A percentile compares a stretch with the other conserved stretches of the same genome.
These are phyloP conservation scores for Rhodotorula mucilaginosa DNA, from an alignment of 1,284 basidiomycete genomes.

Conservation along the genomic window DNA sequence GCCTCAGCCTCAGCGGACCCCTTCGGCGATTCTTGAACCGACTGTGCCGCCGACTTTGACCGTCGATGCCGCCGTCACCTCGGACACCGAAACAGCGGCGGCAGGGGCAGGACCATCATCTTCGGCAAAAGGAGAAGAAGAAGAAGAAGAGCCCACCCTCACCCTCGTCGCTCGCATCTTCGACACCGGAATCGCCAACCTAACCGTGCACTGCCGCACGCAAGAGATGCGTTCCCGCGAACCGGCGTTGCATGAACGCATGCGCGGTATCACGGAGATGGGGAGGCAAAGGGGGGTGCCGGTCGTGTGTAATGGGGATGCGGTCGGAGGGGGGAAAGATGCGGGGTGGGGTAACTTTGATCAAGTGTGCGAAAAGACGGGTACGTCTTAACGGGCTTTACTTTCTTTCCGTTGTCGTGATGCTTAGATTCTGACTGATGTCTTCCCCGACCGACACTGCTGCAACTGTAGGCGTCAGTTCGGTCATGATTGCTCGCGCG, in stretches of 20 bases:
- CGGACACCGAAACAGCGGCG: neutral
- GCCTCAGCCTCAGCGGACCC: neutral
- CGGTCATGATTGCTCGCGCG: constrained; percentile 92
- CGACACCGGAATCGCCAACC: constrained; percentile 77
- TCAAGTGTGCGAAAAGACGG: constrained; percentile 58
- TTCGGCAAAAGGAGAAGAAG: neutral
- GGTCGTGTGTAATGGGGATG: constrained; percentile 89
- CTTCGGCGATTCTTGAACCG: constrained; percentile 1
- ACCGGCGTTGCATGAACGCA: constrained; percentile 70
- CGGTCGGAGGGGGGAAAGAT: constrained; percentile 64
- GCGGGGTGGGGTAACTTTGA: constrained; percentile 57
- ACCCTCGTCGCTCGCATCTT: constrained; percentile 82
- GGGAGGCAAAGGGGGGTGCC: constrained; percentile 66
- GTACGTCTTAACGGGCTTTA: constrained; percentile 49
- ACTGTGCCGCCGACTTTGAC: constrained; percentile 2
- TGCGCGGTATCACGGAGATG: constrained; percentile 80
- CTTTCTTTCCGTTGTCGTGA: neutral
- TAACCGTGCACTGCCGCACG: constrained; percentile 95
- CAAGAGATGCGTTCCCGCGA: constrained; percentile 86
- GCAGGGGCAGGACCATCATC: no score
- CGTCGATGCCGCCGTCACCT: neutral
- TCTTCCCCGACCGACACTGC: neutral
- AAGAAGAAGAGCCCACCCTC: constrained; percentile 57
- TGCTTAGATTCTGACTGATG: constrained; percentile 15
- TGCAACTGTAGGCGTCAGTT: constrained; percentile 65